Evolutionary conservation across 176 grass and related monocot species (phyloP).

Genomic region (Tillandsia fasciculata): DNA sequence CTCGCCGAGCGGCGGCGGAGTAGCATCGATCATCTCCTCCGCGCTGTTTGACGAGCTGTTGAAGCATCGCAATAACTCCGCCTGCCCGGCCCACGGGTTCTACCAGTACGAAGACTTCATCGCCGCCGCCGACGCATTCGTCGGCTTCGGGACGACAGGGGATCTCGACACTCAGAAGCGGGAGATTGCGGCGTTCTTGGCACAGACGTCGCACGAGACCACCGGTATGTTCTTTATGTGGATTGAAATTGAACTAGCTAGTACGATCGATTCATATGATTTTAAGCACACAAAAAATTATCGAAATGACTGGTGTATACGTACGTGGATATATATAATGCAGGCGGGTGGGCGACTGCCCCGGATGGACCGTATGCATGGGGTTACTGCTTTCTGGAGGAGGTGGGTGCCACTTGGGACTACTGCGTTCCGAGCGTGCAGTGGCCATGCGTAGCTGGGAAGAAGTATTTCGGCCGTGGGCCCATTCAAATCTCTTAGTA

Average conservation of each 20-base stretch:
- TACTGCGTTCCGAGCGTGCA: slow-evolving; percentile 21
- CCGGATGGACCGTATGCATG: slow-evolving; percentile 30
- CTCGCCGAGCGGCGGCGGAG: slow-evolving; percentile 4
- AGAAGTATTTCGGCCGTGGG: slow-evolving; percentile 34
- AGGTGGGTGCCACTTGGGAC: background rate
- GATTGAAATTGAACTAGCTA: no score
- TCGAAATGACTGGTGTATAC: no score
- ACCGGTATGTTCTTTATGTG: slow-evolving; percentile 12
- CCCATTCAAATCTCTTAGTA: slow-evolving; percentile 49
- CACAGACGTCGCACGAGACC: slow-evolving; percentile 52
- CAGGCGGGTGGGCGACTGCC: slow-evolving; percentile 27
- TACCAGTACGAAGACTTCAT: slow-evolving; percentile 25
- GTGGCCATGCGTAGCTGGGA: slow-evolving; percentile 30
- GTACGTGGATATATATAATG: background rate
- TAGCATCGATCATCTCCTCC: slow-evolving; percentile 11
- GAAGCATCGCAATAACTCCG: slow-evolving; percentile 10
- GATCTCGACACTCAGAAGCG: background rate
- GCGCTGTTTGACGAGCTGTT: slow-evolving; percentile 20
- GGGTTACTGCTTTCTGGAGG: slow-evolving; percentile 41
- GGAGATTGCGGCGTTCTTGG: slow-evolving; percentile 55
- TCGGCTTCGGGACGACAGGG: slow-evolving; percentile 15
- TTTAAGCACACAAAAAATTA: no score
- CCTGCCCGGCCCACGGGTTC: slow-evolving; percentile 5
- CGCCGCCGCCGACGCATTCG: slow-evolving; percentile 11
- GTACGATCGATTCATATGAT: no score